Conservation (phyloP, 495 filamentous ascomycete species). For the Bombardia bombarda region DNA sequence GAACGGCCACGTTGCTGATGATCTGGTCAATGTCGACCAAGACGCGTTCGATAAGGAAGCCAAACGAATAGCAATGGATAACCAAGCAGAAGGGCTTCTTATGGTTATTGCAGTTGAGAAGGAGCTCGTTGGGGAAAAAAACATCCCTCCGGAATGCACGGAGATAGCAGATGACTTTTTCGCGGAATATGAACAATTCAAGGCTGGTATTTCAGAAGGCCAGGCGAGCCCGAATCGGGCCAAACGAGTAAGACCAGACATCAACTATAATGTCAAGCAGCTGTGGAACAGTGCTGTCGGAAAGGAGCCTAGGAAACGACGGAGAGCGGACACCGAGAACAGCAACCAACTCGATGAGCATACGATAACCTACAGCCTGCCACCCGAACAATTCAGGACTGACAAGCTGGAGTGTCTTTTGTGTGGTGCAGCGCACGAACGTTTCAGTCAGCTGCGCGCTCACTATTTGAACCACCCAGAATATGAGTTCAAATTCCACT, state of each 20-base stretch:
- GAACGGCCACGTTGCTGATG: conserved; percentile 10
- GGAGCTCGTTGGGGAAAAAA: too few relatives aligned
- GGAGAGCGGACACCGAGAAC: conserved; percentile 23
- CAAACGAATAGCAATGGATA: too few relatives aligned
- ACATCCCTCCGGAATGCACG: too few relatives aligned
- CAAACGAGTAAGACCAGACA: conserved; percentile 28
- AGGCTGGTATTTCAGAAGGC: conserved; percentile 20
- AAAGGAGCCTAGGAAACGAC: conserved; percentile 34
- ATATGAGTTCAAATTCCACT: conserved; percentile 37
- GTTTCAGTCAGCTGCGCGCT: conserved; percentile 33
- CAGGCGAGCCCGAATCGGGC: conserved; percentile 33
- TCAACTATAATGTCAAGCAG: conserved; percentile 46
- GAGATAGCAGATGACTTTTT: too few relatives aligned
- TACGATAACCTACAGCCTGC: conserved; percentile 35
- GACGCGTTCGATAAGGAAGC: too few relatives aligned
- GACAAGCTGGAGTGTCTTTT: conserved; percentile 36
- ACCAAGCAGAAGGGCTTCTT: background rate
- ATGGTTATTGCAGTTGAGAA: background rate
- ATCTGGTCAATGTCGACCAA: too few relatives aligned
- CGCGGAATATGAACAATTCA: too few relatives aligned
- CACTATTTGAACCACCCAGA: conserved; percentile 38
- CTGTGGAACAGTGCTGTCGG: conserved; percentile 40
- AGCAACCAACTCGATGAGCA: conserved; percentile 22
- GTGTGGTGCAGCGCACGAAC: conserved; percentile 34
- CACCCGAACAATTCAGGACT: conserved; percentile 33